Base-by-base conservation (phyloP, 2,329 filamentous ascomycete genomes). In the Nothophaeocryptopus gaeumannii region DNA sequence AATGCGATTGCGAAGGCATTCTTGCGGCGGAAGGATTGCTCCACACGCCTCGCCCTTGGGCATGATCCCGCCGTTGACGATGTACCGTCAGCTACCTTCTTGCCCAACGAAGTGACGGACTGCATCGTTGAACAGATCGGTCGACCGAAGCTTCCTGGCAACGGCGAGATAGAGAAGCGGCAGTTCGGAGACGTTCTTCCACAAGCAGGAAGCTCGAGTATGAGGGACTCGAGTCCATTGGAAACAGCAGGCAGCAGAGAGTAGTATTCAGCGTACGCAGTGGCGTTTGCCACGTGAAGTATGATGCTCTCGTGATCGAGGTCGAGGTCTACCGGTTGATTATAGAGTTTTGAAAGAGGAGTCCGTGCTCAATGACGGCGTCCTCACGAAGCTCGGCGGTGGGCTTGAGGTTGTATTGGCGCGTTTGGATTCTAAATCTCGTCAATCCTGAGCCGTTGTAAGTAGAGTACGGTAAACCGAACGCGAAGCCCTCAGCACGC, bases 81-180 rank as follows among this genome's bases (percentile, higher is more conserved):
- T 35, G 13, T 3, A 30, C 13, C 12, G 12, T 11, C 39, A 39
- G 35, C 10, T 29, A 7, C 8, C 8, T 5, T 26, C 44, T 20
- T 47, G 35, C 2, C 44, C 44, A 12, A 47, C 15, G 26, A 39
- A 33, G 30, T 47, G 35, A 4, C 44, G 34, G 15, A 47, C n/a
- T 3, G 36, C 14, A n/a, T 41, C 39, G 10, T 30, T 12, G 15
- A 41, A 29, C 14, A 40, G 11, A 8, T 29, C 16, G 3, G 14
- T n/a, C 8, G 35, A 47, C 8, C 15, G 35, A 1, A 32, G 2
- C 15, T 30, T 30, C 20, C 12, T 2, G n/a, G 1, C 43, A 11
- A 45, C 30, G 5, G 32, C 35, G n/a, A 39, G n/a, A 29, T 40
- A 47, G 9, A 40, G 14, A 4, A n/a, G 13, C 11, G 34, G 44